Base-by-base conservation (phyloP, 495 filamentous ascomycete species). In the Platismatia glauca region DNA sequence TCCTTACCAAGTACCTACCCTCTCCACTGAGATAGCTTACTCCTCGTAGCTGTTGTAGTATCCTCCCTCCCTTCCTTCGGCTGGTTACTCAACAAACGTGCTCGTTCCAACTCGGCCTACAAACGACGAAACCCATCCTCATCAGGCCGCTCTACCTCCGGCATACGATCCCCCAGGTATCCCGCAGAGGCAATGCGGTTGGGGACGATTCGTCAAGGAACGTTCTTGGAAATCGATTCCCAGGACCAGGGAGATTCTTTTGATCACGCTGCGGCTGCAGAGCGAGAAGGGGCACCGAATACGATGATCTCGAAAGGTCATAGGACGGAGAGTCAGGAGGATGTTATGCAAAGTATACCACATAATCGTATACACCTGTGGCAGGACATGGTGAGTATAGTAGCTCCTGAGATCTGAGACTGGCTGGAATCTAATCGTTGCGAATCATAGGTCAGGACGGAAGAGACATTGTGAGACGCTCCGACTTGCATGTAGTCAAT, bases 1-100 rank as follows among this genome's bases (percentile, higher is more conserved):
- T n/a, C 22, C 18, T 15, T 12, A 24, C 8, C 34, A 18, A n/a
- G 20, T 8, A n/a, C 20, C 41, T 6, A 5, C 41, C 7, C 6
- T 53, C 20, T 29, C 13, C 20, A 0, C 20, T n/a, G 29, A 55
- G 37, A 27, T 29, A 15, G 34, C 16, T 8, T 37, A 29, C 22
- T 12, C n/a, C 18, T n/a, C 15, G 8, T 37, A 66, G 62, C 66
- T 18, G 59, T 67, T 12, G 53, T 65, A 7, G 66, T 67, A 33
- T 58, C 66, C 58, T 67, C 37, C 22, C 59, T 65, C 1, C 66
- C 63, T 29, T 63, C 66, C 53, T 65, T 65, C 59, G 56, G 57
- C 37, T 35, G 59, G 35, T 55, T 61, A 4, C 59, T 61, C 35
- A 61, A 53, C 59, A 41, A 37, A 13, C 59, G 59, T n/a, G 48